Evolutionary conservation across 2,329 filamentous ascomycete species (phyloP).

Genomic region (Alternaria alternata): DNA sequence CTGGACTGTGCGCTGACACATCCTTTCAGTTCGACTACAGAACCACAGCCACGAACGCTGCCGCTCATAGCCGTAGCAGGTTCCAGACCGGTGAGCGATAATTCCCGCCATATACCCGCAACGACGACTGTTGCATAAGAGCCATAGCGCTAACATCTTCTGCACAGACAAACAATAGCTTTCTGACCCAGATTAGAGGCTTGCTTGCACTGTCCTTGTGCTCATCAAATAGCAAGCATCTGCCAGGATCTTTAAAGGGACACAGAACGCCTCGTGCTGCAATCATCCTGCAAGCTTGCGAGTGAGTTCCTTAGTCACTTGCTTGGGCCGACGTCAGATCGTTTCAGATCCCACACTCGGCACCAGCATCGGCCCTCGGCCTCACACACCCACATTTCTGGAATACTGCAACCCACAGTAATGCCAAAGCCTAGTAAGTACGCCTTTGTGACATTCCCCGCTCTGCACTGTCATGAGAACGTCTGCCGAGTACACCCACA

Average conservation of each 20-base stretch:
- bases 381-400: constrained; percentile 48
- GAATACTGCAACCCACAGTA: constrained; percentile 49
- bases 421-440: constrained; percentile 53
- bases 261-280: constrained; percentile 51
- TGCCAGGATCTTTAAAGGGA: constrained; percentile 44
- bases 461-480: constrained; percentile 45
- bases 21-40: constrained; percentile 28
- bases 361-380: constrained; percentile 44
- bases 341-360: constrained; percentile 51
- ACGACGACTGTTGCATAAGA: constrained; percentile 23
- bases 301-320: constrained; percentile 49
- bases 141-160: constrained; percentile 34
- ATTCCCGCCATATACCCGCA: constrained; percentile 14
- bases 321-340: constrained; percentile 44
- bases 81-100: constrained; percentile 37
- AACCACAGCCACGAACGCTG: constrained; percentile 39
- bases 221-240: constrained; percentile 43
- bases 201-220: constrained; percentile 48
- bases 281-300: constrained; percentile 42
- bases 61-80: constrained; percentile 25
- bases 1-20: constrained; percentile 42
- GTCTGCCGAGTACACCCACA: constrained; percentile 20
- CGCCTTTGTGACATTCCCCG: constrained; percentile 42
- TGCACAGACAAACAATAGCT: constrained; percentile 44
- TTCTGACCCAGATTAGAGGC: constrained; percentile 32